Evolutionary conservation across 2,329 filamentous ascomycete genomes (phyloP).

Genomic region (Harringtonia lauricola): DNA sequence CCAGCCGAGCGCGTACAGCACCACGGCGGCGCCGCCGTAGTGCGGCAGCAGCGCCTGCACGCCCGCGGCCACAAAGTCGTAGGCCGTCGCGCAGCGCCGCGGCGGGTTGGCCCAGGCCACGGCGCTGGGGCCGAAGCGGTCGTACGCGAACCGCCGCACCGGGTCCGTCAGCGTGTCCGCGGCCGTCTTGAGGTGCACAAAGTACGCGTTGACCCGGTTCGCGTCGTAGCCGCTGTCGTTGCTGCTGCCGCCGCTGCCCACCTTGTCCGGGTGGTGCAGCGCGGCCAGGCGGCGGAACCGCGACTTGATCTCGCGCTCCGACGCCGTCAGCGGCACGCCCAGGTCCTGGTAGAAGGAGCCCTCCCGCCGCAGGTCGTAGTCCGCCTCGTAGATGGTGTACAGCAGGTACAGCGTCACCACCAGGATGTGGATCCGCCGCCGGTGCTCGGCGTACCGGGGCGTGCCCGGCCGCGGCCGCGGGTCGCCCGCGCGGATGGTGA

Average conservation of each 20-base stretch:
- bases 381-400: conserved; percentile 89
- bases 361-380: conserved; percentile 61
- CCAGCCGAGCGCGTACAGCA: conserved; percentile 50
- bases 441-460: conserved; percentile 60
- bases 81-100: conserved; percentile 48
- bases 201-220: conserved; percentile 35
- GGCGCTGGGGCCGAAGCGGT: conserved; percentile 71
- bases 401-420: conserved; percentile 76
- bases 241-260: conserved; percentile 24
- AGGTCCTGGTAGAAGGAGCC: conserved; percentile 75
- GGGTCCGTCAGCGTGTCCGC: conserved; percentile 74
- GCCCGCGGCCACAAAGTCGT: conserved; percentile 62
- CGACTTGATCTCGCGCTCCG: conserved; percentile 69
- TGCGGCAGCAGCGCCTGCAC: conserved; percentile 41
- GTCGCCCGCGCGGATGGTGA: conserved; percentile 83
- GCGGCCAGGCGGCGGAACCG: conserved; percentile 69
- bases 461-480: conserved; percentile 62
- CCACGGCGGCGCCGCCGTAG: conserved; percentile 45
- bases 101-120: conserved; percentile 41
- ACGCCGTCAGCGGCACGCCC: conserved; percentile 54
- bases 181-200: conserved; percentile 73
- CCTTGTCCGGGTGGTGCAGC: conserved; percentile 77
- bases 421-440: conserved; percentile 70
- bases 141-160: conserved; percentile 73
- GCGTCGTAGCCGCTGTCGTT: conserved; percentile 17